phyloP scores from a whole-genome alignment of 805 yeast genomes.

The Lipomyces japonicus region DNA sequence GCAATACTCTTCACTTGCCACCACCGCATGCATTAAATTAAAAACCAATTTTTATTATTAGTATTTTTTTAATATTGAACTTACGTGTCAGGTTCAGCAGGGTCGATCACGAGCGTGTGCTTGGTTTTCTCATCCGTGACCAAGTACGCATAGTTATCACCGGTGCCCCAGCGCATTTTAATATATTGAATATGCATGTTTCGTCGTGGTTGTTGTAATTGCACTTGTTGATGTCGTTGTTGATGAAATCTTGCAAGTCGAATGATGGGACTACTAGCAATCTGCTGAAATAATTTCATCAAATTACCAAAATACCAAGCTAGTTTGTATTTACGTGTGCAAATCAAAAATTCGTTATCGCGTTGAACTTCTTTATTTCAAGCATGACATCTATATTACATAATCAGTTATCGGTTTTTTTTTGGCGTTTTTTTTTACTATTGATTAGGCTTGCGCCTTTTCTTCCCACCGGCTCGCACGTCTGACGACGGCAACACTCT shows the following conservation, averaged over 20 bases:
- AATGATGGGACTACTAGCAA: too few relatives aligned
- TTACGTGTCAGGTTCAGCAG: slow-evolving; percentile 77
- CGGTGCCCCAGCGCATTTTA: slow-evolving; percentile 93
- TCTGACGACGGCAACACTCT: slow-evolving; percentile 61
- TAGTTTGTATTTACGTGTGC: too few relatives aligned
- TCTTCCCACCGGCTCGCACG: slow-evolving; percentile 22
- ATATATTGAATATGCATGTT: slow-evolving; percentile 77
- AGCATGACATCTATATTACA: too few relatives aligned
- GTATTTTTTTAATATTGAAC: too few relatives aligned
- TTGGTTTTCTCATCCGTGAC: slow-evolving; percentile 62
- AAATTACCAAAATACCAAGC: too few relatives aligned
- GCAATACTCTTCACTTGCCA: slow-evolving; percentile 44
- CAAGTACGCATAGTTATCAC: slow-evolving; percentile 86
- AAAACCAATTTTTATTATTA: background rate
- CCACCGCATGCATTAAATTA: background rate
- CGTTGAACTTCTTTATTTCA: too few relatives aligned
- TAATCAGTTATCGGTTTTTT: too few relatives aligned
- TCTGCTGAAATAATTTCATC: too few relatives aligned
- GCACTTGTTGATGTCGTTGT: too few relatives aligned
- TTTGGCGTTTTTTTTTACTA: too few relatives aligned
- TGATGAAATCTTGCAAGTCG: too few relatives aligned
- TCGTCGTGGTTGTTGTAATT: slow-evolving; percentile 36
- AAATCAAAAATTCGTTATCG: too few relatives aligned
- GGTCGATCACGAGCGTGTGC: slow-evolving; percentile 82
- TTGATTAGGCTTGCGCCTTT: slow-evolving; percentile 8